phyloP scores from a whole-genome alignment of 2,329 filamentous ascomycete genomes.

The Atkinsonella texensis region DNA sequence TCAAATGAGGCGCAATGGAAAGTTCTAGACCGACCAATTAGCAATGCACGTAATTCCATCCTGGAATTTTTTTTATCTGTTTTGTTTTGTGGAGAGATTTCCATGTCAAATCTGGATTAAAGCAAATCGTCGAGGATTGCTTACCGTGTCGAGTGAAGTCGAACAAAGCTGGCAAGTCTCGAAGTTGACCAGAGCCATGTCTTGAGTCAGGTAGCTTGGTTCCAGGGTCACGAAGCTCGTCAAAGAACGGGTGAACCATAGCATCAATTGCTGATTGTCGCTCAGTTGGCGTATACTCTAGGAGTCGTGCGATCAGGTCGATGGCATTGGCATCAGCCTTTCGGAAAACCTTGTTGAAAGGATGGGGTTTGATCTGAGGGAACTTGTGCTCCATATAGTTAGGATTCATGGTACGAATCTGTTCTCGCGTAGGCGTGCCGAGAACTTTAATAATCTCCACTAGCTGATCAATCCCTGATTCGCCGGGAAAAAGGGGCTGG shows the following conservation, averaged over 20 bases:
- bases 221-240: slow-evolving; percentile 83
- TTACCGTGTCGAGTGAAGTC: slow-evolving; percentile 90
- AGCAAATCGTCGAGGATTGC: slow-evolving; percentile 17
- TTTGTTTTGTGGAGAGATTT: background rate
- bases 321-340: slow-evolving; percentile 90
- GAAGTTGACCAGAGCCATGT: slow-evolving; percentile 66
- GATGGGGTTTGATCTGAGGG: slow-evolving; percentile 98
- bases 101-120: no score
- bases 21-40: slow-evolving; percentile 50
- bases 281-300: slow-evolving; percentile 97
- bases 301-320: slow-evolving; percentile 81
- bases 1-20: slow-evolving; percentile 84
- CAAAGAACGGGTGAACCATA: slow-evolving; percentile 98
- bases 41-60: no score
- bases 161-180: slow-evolving; percentile 79
- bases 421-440: slow-evolving; percentile 89
- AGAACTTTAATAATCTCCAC: slow-evolving; percentile 99
- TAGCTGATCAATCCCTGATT: slow-evolving; percentile 95
- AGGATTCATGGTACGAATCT: slow-evolving; percentile 99
- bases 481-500: slow-evolving; percentile 92
- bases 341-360: slow-evolving; percentile 98
- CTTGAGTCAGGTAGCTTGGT: slow-evolving; percentile 91
- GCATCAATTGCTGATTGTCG: slow-evolving; percentile 86
- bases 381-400: slow-evolving; percentile 99
- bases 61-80: background rate